Evolutionary conservation across 2,329 filamentous ascomycete species (phyloP), one percentile per base, ranked within the genome.

Genomic region (Hypoxylon sp.): DNA sequence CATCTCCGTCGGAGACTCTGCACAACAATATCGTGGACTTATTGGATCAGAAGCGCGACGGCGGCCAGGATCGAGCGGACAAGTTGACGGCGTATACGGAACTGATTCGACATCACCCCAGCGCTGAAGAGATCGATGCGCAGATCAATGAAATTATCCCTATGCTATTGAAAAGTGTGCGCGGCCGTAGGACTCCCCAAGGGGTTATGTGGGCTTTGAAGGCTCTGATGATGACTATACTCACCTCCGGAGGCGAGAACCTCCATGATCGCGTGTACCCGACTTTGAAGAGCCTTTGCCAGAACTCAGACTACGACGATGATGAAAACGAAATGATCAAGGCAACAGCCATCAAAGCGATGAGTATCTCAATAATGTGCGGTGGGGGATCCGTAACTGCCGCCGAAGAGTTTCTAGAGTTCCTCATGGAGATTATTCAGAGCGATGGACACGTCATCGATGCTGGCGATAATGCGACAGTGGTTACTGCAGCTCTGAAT

Each of bases 391-490:
- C 87, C 4, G 85, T 88, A 30, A 88, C 90, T 32, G 90, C 89
- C 19, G 88, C 90, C 0, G 82, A 91, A 43, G 90, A 94, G 34
- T 83, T 92, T 50, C 91, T 97, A 84, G 88, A 90, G 2, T 93
- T 91, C 70, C 82, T 95, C 28, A 81, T 95, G 10, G 91, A 94
- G 64, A 93, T 97, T 53, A 83, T 94, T 17, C 90, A 93, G 66
- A 93, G 90, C 6, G 93, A 97, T 72, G 94, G 94, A 2, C 85
- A 91, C 41, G 88, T 85, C 1, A 84, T 95, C 45, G 88, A 89
- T 5, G 92, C 93, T 0, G 83, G 86, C 36, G 93, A 97, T 74
- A 90, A 90, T 70, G 88, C 85, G 0, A 83, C 84, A 2, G 87
- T 93, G 1, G 93, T 97, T 1, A 85, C 88, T 2, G 91, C 93